Conservation (phyloP, 306 rosid genomes). For the Dryas octopetala region DNA sequence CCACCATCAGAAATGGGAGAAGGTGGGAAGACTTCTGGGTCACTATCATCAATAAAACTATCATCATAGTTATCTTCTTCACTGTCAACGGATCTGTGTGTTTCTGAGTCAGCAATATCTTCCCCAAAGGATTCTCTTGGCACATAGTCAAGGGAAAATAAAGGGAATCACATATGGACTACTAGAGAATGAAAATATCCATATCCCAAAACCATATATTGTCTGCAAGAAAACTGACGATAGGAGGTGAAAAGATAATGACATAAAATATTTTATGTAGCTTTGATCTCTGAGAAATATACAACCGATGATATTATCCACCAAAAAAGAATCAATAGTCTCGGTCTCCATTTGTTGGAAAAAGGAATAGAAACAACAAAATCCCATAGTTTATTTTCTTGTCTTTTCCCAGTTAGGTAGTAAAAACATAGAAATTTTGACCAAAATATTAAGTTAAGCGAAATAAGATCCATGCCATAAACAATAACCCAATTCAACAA, state of each 20-base stretch:
- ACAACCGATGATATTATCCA: neutral
- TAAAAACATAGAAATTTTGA: neutral
- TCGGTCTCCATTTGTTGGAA: neutral
- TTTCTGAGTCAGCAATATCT: constrained; percentile 81
- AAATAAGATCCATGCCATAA: neutral
- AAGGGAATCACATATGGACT: neutral
- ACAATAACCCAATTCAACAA: constrained; percentile 2
- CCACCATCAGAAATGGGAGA: constrained; percentile 46
- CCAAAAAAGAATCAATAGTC: neutral
- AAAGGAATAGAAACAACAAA: neutral
- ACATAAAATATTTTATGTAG: neutral
- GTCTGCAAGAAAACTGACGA: neutral
- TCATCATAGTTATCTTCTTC: constrained; percentile 70
- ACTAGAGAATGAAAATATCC: neutral
- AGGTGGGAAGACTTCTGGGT: constrained; percentile 41
- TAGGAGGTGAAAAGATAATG: neutral
- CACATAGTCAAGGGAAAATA: constrained; percentile 41
- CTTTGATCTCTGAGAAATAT: neutral
- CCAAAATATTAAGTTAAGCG: neutral
- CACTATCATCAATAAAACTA: constrained; percentile 71
- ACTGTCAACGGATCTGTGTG: constrained; percentile 51
- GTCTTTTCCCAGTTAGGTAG: neutral
- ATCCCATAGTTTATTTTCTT: neutral
- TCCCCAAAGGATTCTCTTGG: constrained; percentile 81
- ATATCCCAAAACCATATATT: neutral